Evolutionary conservation across 1,284 basidiomycete genomes (phyloP), one percentile per base, ranked within the genome.

Genomic region (Somion occarium): DNA sequence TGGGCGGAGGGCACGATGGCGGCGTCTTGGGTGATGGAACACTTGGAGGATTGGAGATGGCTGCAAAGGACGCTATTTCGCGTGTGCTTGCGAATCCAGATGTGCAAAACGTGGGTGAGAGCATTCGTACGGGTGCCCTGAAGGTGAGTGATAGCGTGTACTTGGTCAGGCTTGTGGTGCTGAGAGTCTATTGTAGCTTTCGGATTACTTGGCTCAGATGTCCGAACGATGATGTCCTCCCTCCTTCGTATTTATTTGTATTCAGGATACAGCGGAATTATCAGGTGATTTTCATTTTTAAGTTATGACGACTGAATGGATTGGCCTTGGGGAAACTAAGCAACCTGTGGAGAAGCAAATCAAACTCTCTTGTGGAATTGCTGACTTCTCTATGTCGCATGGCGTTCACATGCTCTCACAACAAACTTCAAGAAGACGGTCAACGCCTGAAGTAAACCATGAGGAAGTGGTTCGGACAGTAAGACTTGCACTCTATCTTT

Each of bases 71-170:
- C 61, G 83, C 88, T 2, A 78, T 94, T 24, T 71, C 82, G 18
- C 79, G 83, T 55, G 82, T 96, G 26, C 74, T 97, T 72, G 80
- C 90, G 0, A 95, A 95, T 63, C 92, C 91, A 1, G 92, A 96
- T 63, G 88, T 97, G 34, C 92, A 94, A 73, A 90, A 90, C 59
- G 76, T 92, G 15, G 89, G 86, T 1, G 92, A 95, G 62, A 89
- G 76, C 54, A 83, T 98, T 52, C 73, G 94, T 58, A 72, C 76
- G 11, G 91, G 91, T 1, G 94, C 93, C 13, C 66, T 97, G 56
- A 95, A 93, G 82, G 90, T 93, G 54, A 58, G 81, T 71, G 46
- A 46, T 49, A 42, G 25, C n/a, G 26, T 44, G 4, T 4, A 41
- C 38, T 22, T n/a, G n/a, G 42, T n/a, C 47, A 30, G 34, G 46